These are phyloP conservation scores for Ceratobasidium theobromae DNA, from an alignment of 1,284 basidiomycete genomes.

Conservation along the genomic window DNA sequence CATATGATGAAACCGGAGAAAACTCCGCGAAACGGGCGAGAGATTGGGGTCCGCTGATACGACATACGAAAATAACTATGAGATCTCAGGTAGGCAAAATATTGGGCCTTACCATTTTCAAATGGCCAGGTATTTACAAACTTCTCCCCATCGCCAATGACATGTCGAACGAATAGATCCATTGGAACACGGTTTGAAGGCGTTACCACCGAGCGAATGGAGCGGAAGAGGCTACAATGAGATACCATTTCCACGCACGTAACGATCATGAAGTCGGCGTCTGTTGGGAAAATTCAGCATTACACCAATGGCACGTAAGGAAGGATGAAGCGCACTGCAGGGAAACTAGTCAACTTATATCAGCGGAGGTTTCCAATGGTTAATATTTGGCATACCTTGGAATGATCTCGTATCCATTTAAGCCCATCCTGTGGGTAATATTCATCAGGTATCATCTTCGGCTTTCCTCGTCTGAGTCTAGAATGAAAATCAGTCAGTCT, in stretches of 20 bases:
- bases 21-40: background rate
- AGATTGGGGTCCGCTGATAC: background rate
- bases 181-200: background rate
- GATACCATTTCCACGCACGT: background rate
- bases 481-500: background rate
- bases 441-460: slow-evolving; percentile 11
- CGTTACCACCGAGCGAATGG: background rate
- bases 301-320: background rate
- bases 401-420: background rate
- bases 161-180: background rate
- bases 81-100: background rate
- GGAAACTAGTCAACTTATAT: background rate
- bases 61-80: background rate
- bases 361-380: background rate
- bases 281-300: background rate
- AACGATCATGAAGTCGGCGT: slow-evolving; percentile 1
- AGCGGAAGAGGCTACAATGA: slow-evolving; percentile 2
- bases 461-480: slow-evolving; percentile 12
- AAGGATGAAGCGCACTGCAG: background rate
- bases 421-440: background rate
- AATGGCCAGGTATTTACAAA: background rate
- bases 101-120: slow-evolving; percentile 5
- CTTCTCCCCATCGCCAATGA: background rate
- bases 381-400: background rate
- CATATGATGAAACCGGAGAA: slow-evolving; percentile 4